Base-by-base conservation (phyloP, 2,329 filamentous ascomycete genomes). In the Claviceps sorghi region DNA sequence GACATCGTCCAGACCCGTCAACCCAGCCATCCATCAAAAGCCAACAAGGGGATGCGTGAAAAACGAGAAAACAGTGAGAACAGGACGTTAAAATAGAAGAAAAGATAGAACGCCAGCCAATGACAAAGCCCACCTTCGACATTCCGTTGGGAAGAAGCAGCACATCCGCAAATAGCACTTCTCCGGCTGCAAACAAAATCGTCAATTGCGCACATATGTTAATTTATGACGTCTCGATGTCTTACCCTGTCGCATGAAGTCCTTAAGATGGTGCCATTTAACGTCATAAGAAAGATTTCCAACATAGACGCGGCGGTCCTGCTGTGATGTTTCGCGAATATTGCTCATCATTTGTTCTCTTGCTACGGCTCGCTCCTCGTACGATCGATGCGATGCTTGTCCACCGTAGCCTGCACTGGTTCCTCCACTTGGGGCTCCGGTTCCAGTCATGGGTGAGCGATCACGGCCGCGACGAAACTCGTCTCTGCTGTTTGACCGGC, bases 71-170 rank as follows among this genome's bases (percentile, higher is more conserved):
- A 77, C 76, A 83, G 73, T 78, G 78, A 17, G 48, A 19, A 50
- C 19, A 85, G 73, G 85, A 78, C 81, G 34, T 34, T 17, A 42
- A 49, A 49, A 19, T 32, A 77, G 81, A 82, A 38, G 34, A 43
- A 42, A 40, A 29, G 29, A 51, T 19, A 50, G 15, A 47, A 46
- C 52, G 80, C 86, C 87, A 87, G 82, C 84, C 85, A 83, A 76
- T 82, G 78, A 86, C 86, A 79, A 84, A 83, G 89, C 88, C 88
- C 90, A 97, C 91, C 91, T 98, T 98, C 88, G 91, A 97, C 93
- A 98, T 98, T 90, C 93, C 93, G 81, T 98, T 98, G 68, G 93
- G 93, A 84, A 98, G 89, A 73, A 95, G 80, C 74, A 98, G 84
- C 69, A 98, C 93, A 80, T 98, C 93, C 77, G 93, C 93, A 77